Conservation (phyloP, 176 grass and related monocot genomes). For the Cocos nucifera region DNA sequence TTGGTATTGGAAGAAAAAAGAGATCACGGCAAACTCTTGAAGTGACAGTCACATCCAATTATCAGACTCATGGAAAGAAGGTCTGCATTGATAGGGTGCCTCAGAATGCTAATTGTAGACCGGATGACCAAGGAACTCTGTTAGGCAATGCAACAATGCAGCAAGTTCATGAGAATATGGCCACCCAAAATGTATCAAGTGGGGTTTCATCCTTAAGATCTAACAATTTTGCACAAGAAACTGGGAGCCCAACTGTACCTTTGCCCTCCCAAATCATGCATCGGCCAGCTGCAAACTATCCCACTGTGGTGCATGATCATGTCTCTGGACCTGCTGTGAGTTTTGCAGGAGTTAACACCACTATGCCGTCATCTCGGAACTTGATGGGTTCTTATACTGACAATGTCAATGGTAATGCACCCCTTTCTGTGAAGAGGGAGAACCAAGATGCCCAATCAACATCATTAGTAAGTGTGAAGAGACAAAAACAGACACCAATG, state of each 20-base stretch:
- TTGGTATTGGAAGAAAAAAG: slow-evolving; percentile 82
- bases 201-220: slow-evolving; percentile 41
- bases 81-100: slow-evolving; percentile 63
- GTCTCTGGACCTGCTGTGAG: slow-evolving; percentile 32
- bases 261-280: slow-evolving; percentile 33
- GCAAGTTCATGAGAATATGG: slow-evolving; percentile 34
- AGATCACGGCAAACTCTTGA: slow-evolving; percentile 56
- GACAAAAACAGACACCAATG: slow-evolving; percentile 48
- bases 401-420: slow-evolving; percentile 26
- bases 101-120: slow-evolving; percentile 31
- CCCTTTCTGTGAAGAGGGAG: slow-evolving; percentile 69
- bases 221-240: slow-evolving; percentile 57
- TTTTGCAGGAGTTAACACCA: slow-evolving; percentile 49
- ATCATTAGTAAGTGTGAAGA: slow-evolving; percentile 46
- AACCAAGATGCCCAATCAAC: slow-evolving; percentile 51
- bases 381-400: slow-evolving; percentile 42
- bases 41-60: slow-evolving; percentile 55
- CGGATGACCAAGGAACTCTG: slow-evolving; percentile 28
- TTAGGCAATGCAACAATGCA: slow-evolving; percentile 32
- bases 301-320: slow-evolving; percentile 47
- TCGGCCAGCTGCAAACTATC: slow-evolving; percentile 43
- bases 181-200: slow-evolving; percentile 28
- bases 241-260: slow-evolving; percentile 37
- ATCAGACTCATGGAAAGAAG: slow-evolving; percentile 73
- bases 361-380: slow-evolving; percentile 43